These are phyloP conservation scores for Allantophomopsis cytisporea DNA, from an alignment of 2,329 filamentous ascomycete genomes.

Conservation along the genomic window DNA sequence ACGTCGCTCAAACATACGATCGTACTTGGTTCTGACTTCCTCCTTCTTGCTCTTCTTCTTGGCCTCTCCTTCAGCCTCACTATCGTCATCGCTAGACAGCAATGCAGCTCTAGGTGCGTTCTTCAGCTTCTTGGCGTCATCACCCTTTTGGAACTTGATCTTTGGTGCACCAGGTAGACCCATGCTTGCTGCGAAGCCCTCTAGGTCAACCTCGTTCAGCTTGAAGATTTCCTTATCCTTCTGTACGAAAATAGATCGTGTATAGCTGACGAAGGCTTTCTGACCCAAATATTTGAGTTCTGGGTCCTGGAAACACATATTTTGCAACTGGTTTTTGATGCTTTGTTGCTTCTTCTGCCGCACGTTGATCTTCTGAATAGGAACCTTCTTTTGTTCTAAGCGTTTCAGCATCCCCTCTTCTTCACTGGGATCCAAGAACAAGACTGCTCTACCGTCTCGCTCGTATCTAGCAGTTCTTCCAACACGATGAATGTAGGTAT, in stretches of 20 bases:
- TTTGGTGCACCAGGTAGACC: constrained; percentile 84
- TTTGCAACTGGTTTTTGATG: constrained; percentile 75
- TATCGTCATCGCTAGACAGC: constrained; percentile 46
- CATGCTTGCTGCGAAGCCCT: constrained; percentile 73
- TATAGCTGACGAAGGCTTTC: constrained; percentile 89
- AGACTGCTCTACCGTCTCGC: constrained; percentile 70
- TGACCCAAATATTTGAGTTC: constrained; percentile 91
- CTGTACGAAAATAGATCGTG: constrained; percentile 73
- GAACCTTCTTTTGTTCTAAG: constrained; percentile 79
- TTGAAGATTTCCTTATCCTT: constrained; percentile 89
- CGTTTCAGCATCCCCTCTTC: constrained; percentile 82
- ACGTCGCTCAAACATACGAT: constrained; percentile 93
- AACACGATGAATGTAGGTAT: constrained; percentile 95
- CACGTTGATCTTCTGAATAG: constrained; percentile 75
- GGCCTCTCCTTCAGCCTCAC: constrained; percentile 37
- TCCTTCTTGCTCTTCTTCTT: constrained; percentile 49
- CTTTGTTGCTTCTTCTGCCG: constrained; percentile 80
- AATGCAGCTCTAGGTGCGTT: constrained; percentile 63
- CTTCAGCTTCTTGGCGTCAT: constrained; percentile 76
- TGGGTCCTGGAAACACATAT: constrained; percentile 90
- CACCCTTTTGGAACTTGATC: constrained; percentile 86
- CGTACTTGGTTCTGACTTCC: constrained; percentile 82
- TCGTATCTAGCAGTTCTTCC: constrained; percentile 92
- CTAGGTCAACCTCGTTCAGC: constrained; percentile 67
- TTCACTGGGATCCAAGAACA: constrained; percentile 88